Base-by-base conservation (phyloP, 1,139 yeast species). In the Candida sanyaensis region DNA sequence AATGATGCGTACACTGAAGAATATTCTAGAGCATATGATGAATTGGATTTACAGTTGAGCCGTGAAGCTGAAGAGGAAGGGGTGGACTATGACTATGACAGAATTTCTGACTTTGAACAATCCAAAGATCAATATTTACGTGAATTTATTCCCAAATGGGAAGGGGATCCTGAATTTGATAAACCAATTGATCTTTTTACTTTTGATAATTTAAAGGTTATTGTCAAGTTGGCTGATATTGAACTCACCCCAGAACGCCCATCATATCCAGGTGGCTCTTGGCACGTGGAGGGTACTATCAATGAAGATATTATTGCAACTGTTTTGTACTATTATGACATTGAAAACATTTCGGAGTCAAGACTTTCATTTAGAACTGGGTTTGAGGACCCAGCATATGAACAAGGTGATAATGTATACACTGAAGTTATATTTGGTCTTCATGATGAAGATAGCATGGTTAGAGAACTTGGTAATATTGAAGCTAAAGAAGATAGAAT, bases 221-320 rank as follows among this genome's bases (percentile, higher is more conserved):
- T 74, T 44, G 73, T 68, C 12, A 74, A 74, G 53, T 47, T 74
- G 50, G 76, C 78, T 24, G 68, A 71, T 51, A 75, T 75, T 47
- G 72, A 70, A 44, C 61, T 74, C 44, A 72, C 76, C 2, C 78
- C 80, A 0, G 75, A 72, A 39, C 64, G 64, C 17, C 75, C 78
- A 9, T 48, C 40, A 2, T 75, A 75, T 46, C 45, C 55, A 1
- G 80, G 80, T 5, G 79, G 80, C 0, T 53, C 73, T 3, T 75
- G 80, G 80, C 80, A 75, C 47, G 66, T 74, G 0, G 80, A 75
- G 54, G 80, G 79, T 1, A 63, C 71, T 3, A 62, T 66, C 39
- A 69, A 69, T 50, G 80, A 75, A 55, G 72, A 71, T 51, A 75
- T 75, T 42, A 68, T 75, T 2, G 77, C 77, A 2, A 73, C 78